Evolutionary conservation across 2,329 filamentous ascomycete genomes (phyloP).

Genomic region (Fusarium burgessii): DNA sequence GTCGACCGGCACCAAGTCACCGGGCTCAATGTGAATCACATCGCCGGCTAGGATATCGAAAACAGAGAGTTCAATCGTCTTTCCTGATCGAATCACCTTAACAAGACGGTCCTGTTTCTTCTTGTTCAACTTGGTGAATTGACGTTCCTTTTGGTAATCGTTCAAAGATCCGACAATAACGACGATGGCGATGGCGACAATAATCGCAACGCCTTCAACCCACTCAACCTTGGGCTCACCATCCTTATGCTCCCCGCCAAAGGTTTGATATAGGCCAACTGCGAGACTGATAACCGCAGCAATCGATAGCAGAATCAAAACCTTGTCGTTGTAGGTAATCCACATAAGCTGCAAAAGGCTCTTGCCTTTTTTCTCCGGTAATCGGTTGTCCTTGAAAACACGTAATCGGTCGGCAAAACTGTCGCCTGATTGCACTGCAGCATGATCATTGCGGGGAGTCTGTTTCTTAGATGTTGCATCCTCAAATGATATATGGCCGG

Average conservation of each 20-base stretch:
- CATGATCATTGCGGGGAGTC: conserved; percentile 45
- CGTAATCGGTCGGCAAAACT: conserved; percentile 73
- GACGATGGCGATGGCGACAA: conserved; percentile 82
- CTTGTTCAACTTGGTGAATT: conserved; percentile 82
- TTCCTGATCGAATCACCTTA: conserved; percentile 78
- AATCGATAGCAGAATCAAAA: conserved; percentile 76
- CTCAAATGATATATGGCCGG: conserved; percentile 77
- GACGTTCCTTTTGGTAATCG: conserved; percentile 83
- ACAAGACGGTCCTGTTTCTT: conserved; percentile 82
- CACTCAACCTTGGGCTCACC: conserved; percentile 74
- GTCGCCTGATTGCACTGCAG: conserved; percentile 17
- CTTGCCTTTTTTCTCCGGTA: conserved; percentile 81
- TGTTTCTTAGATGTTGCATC: conserved; percentile 66
- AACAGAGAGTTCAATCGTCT: conserved; percentile 75
- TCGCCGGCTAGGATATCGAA: conserved; percentile 78
- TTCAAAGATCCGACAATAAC: conserved; percentile 82
- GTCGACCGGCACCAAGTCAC: conserved; percentile 80
- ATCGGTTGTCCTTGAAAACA: conserved; percentile 77
- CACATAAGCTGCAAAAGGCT: conserved; percentile 79
- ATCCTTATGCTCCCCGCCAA: conserved; percentile 66
- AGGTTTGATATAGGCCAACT: conserved; percentile 80
- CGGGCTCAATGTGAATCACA: conserved; percentile 78
- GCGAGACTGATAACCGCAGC: conserved; percentile 80
- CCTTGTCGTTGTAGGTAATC: conserved; percentile 88
- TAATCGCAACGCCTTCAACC: conserved; percentile 86